Conservation (phyloP, 768 basidiomycete genomes). For the Leccinum sublutescens region DNA sequence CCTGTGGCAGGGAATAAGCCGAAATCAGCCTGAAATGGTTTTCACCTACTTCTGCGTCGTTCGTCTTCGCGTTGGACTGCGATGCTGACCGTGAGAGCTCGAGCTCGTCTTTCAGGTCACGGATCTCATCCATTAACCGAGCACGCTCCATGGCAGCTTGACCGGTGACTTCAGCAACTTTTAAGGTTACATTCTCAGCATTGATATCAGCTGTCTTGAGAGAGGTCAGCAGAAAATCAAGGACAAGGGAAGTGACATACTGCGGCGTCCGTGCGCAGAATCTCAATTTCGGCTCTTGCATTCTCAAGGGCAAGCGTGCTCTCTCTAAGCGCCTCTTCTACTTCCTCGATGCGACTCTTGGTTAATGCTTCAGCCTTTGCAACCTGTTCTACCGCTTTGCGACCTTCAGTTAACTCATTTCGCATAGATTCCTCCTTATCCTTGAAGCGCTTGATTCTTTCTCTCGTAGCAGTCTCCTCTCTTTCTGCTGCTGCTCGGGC, state of each 20-base stretch:
- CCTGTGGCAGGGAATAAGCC: conserved; percentile 17
- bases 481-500: conserved; percentile 63
- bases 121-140: conserved; percentile 55
- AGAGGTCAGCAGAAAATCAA: conserved; percentile 12
- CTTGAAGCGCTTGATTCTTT: conserved; percentile 64
- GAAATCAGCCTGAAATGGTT: not conserved
- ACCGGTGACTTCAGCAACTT: conserved; percentile 46
- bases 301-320: conserved; percentile 85
- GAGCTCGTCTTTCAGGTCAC: conserved; percentile 48
- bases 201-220: conserved; percentile 48
- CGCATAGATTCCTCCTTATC: conserved; percentile 71
- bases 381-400: conserved; percentile 63
- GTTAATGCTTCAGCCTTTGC: conserved; percentile 59
- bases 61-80: conserved; percentile 23
- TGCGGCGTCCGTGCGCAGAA: conserved; percentile 64
- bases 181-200: conserved; percentile 43
- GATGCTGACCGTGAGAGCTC: conserved; percentile 36
- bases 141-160: conserved; percentile 50
- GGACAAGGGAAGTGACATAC: conserved; percentile 43
- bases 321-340: conserved; percentile 88
- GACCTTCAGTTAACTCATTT: conserved; percentile 67
- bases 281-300: conserved; percentile 87
- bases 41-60: conserved; percentile 24
- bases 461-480: conserved; percentile 64
- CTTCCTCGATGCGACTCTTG: conserved; percentile 71